Conservation (phyloP, 345 rosid genomes). For the Gossypium australe region DNA sequence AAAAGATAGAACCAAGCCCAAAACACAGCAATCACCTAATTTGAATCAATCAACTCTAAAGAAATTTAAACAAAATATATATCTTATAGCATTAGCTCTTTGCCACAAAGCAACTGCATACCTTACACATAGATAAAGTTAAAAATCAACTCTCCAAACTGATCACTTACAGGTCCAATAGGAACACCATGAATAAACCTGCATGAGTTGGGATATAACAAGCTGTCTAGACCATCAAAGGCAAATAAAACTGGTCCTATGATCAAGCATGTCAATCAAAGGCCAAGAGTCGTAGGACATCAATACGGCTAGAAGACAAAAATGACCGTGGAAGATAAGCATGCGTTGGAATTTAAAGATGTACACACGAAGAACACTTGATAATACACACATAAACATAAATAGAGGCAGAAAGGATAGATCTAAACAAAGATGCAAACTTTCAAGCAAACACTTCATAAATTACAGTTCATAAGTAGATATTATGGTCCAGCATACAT, state of each 20-base stretch:
- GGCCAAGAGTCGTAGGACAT: no score
- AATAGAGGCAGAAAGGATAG: neutral
- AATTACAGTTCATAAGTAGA: conserved; percentile 23
- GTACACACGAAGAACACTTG: neutral
- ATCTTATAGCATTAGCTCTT: neutral
- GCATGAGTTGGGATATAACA: conserved; percentile 35
- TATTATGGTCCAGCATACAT: conserved; percentile 50
- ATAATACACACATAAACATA: neutral
- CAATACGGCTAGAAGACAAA: no score
- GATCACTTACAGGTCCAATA: conserved; percentile 37
- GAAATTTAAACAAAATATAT: conserved; percentile 12
- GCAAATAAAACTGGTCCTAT: neutral
- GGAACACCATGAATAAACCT: conserved; percentile 34
- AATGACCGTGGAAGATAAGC: no score
- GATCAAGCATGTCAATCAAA: neutral
- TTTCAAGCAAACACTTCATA: conserved; percentile 17
- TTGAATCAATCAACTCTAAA: conserved; percentile 16
- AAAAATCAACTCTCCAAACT: conserved; percentile 14
- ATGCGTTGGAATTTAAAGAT: neutral
- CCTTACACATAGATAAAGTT: no score
- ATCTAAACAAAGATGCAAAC: neutral
- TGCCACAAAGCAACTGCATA: no score
- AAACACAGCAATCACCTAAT: neutral
- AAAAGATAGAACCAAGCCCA: conserved; percentile 2
- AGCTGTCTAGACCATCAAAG: neutral